phyloP scores from a whole-genome alignment of 2,329 filamentous ascomycete genomes.

The Fusarium udum region DNA sequence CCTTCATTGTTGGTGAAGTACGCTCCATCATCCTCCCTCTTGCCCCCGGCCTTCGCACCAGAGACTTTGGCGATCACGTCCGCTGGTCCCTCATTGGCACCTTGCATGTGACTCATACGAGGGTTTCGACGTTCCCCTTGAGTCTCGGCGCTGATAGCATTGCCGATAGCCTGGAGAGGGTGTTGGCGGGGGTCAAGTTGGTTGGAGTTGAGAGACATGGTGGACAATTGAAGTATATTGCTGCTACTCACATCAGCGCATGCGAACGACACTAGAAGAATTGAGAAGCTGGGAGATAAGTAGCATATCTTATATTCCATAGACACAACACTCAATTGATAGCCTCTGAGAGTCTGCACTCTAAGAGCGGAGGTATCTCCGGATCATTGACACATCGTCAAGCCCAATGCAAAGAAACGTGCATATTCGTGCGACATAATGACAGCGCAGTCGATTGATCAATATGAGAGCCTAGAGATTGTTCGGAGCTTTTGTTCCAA shows the following conservation, averaged over 20 bases:
- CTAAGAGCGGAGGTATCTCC: not conserved
- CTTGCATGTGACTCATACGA: not conserved
- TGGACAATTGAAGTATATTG: not conserved
- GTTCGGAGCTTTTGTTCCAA: not conserved
- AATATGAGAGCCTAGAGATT: no score
- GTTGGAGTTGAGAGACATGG: constrained; percentile 15
- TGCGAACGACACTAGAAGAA: not conserved
- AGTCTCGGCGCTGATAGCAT: not conserved
- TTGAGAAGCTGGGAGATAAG: no score
- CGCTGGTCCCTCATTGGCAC: not conserved
- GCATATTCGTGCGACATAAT: not conserved
- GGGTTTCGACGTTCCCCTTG: not conserved
- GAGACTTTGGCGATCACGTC: constrained; percentile 7
- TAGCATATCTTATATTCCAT: not conserved
- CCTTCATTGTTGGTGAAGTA: constrained; percentile 11
- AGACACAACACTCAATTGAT: no score
- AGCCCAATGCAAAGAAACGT: not conserved
- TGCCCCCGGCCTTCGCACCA: not conserved
- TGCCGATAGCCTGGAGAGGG: not conserved
- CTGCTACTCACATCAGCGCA: not conserved
- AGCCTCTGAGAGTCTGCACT: no score
- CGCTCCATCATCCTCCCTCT: not conserved
- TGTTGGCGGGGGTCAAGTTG: constrained; percentile 5
- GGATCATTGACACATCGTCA: not conserved
- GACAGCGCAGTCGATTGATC: not conserved